Percentiles rank a stretch among this genome's conserved stretches.
phyloP scores from a whole-genome alignment of 2,329 filamentous ascomycete genomes.

The Penicillium digitatum region DNA sequence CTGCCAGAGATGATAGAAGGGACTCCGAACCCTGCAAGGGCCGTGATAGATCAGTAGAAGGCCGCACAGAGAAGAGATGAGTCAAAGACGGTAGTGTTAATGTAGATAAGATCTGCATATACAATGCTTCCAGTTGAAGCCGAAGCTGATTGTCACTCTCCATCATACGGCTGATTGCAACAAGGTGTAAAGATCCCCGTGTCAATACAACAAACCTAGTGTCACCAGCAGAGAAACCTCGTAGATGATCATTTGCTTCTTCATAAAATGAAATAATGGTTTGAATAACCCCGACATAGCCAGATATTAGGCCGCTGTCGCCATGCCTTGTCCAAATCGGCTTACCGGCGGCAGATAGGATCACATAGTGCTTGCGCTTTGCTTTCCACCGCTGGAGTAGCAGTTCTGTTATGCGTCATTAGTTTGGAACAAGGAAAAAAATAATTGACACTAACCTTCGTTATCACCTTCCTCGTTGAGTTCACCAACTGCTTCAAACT shows the following conservation, averaged over 20 bases:
- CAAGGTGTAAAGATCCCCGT: slow-evolving; percentile 83
- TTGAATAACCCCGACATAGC: slow-evolving; percentile 90
- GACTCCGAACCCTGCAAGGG: slow-evolving; percentile 89
- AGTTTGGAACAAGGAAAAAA: not conserved
- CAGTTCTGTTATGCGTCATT: slow-evolving; percentile 26
- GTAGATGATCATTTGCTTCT: slow-evolving; percentile 69
- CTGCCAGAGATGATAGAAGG: slow-evolving; percentile 83
- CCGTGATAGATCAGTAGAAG: slow-evolving; percentile 87
- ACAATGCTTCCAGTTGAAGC: slow-evolving; percentile 84
- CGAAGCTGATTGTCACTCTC: slow-evolving; percentile 88
- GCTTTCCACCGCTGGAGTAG: slow-evolving; percentile 75
- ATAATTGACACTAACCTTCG: slow-evolving; percentile 48
- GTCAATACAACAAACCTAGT: slow-evolving; percentile 81
- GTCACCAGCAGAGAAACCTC: slow-evolving; percentile 80
- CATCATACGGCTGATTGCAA: slow-evolving; percentile 86
- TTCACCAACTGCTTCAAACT: slow-evolving; percentile 70
- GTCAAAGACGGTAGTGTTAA: slow-evolving; percentile 82
- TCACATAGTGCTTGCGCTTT: slow-evolving; percentile 95
- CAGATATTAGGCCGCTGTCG: slow-evolving; percentile 81
- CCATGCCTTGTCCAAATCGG: slow-evolving; percentile 96
- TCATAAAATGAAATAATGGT: slow-evolving; percentile 98
- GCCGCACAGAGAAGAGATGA: slow-evolving; percentile 81
- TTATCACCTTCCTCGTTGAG: slow-evolving; percentile 52
- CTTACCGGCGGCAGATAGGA: slow-evolving; percentile 92
- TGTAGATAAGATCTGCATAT: slow-evolving; percentile 97